Percentiles rank a stretch among this genome's conserved stretches.
phyloP scores from a whole-genome alignment of 352 stramenopile species.

The Phytophthora pinifolia region DNA sequence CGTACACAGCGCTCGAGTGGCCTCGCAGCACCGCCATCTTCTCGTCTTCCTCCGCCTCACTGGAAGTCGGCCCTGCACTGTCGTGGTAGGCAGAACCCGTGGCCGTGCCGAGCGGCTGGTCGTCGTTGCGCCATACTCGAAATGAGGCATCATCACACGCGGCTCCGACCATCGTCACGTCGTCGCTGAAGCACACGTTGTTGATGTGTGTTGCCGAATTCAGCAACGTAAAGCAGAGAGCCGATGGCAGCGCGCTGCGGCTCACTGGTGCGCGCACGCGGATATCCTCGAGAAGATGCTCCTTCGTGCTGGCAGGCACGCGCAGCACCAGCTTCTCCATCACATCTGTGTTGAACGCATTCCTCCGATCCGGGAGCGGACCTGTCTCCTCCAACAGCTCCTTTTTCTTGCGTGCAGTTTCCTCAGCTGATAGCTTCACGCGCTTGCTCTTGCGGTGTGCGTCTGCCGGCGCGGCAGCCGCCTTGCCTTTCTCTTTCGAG shows the following conservation, averaged over 20 bases:
- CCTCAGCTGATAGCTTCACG: conserved; percentile 41
- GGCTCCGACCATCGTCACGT: conserved; percentile 74
- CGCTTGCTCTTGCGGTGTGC: conserved; percentile 66
- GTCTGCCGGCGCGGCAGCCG: conserved; percentile 26
- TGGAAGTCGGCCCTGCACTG: conserved; percentile 25
- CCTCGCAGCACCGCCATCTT: conserved; percentile 69
- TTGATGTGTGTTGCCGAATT: conserved; percentile 81
- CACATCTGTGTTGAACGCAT: conserved; percentile 67
- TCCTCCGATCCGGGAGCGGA: conserved; percentile 68
- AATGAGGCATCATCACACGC: conserved; percentile 76
- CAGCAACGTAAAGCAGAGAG: conserved; percentile 77
- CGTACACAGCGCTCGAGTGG: conserved; percentile 85
- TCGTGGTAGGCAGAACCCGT: conserved; percentile 63
- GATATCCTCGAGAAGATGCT: conserved; percentile 65
- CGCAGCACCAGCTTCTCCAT: conserved; percentile 83
- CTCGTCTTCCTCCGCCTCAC: conserved; percentile 68
- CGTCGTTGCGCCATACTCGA: conserved; percentile 82
- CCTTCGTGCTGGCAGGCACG: conserved; percentile 63
- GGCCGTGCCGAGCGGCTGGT: conserved; percentile 68
- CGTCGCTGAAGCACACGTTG: conserved; percentile 82
- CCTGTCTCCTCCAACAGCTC: conserved; percentile 55
- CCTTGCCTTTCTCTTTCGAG: conserved; percentile 48
- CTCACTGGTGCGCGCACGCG: conserved; percentile 51
- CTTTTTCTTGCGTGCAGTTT: conserved; percentile 40
- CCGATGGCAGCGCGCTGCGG: conserved; percentile 57